phyloP scores from a whole-genome alignment of 1,284 basidiomycete species.

The Puccinia horiana region DNA sequence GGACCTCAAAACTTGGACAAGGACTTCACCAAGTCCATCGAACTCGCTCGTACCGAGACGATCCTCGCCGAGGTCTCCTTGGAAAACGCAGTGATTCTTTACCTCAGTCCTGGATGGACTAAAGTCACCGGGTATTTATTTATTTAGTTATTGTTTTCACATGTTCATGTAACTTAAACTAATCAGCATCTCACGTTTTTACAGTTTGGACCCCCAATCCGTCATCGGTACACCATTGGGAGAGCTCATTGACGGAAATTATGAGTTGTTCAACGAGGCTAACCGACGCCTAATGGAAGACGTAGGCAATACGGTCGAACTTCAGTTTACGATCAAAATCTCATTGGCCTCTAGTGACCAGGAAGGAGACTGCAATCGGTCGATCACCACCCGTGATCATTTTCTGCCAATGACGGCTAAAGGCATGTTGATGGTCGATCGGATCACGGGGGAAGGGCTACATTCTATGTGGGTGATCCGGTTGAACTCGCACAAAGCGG shows the following conservation, averaged over 20 bases:
- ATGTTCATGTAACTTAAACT: constrained; percentile 43
- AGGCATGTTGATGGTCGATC: constrained; percentile 96
- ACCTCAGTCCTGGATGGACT: constrained; percentile 92
- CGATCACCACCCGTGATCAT: constrained; percentile 60
- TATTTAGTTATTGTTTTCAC: constrained; percentile 22
- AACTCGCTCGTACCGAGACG: constrained; percentile 88
- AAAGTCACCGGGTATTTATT: constrained; percentile 77
- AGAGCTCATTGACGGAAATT: constrained; percentile 77
- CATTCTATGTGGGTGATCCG: constrained; percentile 99
- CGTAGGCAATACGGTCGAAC: constrained; percentile 91
- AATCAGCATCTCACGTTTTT: constrained; percentile 40
- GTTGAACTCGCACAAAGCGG: constrained; percentile 61
- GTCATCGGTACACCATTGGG: constrained; percentile 79
- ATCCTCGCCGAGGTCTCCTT: constrained; percentile 92
- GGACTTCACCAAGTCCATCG: constrained; percentile 78
- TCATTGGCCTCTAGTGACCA: constrained; percentile 56
- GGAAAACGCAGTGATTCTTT: constrained; percentile 81
- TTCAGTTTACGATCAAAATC: constrained; percentile 66
- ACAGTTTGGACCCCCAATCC: constrained; percentile 82
- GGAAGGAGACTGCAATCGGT: constrained; percentile 57
- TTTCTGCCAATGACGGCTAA: constrained; percentile 92
- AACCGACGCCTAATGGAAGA: constrained; percentile 82
- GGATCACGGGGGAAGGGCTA: constrained; percentile 77
- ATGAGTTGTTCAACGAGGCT: constrained; percentile 81
- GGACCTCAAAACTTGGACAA: constrained; percentile 66